A percentile compares a stretch with the other conserved stretches of the same genome.
Conservation (phyloP, 2,329 filamentous ascomycete species). For the Alternaria angustiovoidea region DNA sequence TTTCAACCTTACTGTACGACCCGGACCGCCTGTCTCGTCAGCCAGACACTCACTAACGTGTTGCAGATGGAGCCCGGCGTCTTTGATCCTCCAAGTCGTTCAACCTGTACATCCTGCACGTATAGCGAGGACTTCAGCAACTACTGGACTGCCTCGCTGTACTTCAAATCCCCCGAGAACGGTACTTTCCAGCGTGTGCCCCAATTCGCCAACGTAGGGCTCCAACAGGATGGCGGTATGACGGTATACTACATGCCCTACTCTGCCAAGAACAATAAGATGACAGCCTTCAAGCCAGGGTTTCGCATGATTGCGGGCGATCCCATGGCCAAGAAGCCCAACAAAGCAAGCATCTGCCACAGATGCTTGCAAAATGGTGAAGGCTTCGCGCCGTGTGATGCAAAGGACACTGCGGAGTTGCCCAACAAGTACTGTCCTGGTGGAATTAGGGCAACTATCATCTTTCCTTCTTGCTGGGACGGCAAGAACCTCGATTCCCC, state of each 20-base stretch:
- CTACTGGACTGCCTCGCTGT: conserved; percentile 45
- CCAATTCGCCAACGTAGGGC: conserved; percentile 39
- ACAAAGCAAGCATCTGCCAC: conserved; percentile 45
- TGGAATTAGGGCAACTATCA: conserved; percentile 74
- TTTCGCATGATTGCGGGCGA: conserved; percentile 44
- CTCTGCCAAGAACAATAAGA: conserved; percentile 59
- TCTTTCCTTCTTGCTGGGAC: conserved; percentile 79
- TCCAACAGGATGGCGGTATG: conserved; percentile 43
- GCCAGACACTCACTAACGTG: conserved; percentile 16
- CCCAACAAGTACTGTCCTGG: conserved; percentile 76
- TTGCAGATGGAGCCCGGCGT: conserved; percentile 35
- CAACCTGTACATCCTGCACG: conserved; percentile 45
- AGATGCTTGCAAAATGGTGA: conserved; percentile 35
- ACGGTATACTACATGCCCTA: conserved; percentile 79
- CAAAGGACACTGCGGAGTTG: conserved; percentile 48
- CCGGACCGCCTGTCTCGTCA: too few relatives aligned
- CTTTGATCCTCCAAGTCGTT: conserved; percentile 33
- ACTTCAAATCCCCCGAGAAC: conserved; percentile 44
- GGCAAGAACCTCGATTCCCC: conserved; percentile 61
- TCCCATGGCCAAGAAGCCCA: conserved; percentile 26
- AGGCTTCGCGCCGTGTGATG: conserved; percentile 31
- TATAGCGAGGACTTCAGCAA: conserved; percentile 42
- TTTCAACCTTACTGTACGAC: conserved; percentile 41
- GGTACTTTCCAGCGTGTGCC: conserved; percentile 45
- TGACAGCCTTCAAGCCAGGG: conserved; percentile 28